Evolutionary conservation across 352 stramenopile genomes (phyloP), one percentile per base, ranked within the genome.

Genomic region (Aphanomyces astaci): DNA sequence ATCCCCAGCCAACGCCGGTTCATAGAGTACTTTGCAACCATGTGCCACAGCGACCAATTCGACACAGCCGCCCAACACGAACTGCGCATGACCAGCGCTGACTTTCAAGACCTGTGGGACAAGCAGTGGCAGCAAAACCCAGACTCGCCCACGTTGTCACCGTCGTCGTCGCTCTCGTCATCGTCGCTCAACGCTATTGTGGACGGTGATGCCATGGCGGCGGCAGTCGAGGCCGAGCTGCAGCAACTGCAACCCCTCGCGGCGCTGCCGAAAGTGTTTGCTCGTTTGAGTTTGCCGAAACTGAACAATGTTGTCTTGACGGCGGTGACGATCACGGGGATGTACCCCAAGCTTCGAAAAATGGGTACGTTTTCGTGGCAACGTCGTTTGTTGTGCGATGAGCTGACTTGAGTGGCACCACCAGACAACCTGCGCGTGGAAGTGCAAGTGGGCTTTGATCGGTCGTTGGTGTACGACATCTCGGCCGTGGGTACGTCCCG

Each of bases 1-100:
- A 95, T 95, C 64, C 77, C 84, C 7, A 89, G 78, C 70, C 86
- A 95, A 53, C 73, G 82, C 25, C 79, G 84, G 22, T 95, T 92
- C 69, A 82, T 93, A 27, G 49, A 59, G 49, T 95, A 95, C 70
- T 95, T 92, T 65, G 74, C 71, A 1, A 71, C 74, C 3, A 73
- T 91, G 68, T 91, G 83, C 56, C 76, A 71, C 54, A 75, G 52
- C 15, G 33, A 65, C 25, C 56, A 65, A 25, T 22, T 22, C 2
- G 56, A 65, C 22, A 19, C 22, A 7, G 56, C 33, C 24, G 39
- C 36, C 7, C 36, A 52, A 24, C 22, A 28, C 25, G 56, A 65
- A 39, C 22, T 65, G 10, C 28, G 39, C n/a, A 17, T 65, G 32
- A 52, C 33, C 17, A 10, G 22, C 13, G 36, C 56, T 2, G 56